A percentile compares a stretch with the other conserved stretches of the same genome.
Evolutionary conservation across 2,329 filamentous ascomycete species (phyloP).

Genomic region (Fusarium xylarioides): DNA sequence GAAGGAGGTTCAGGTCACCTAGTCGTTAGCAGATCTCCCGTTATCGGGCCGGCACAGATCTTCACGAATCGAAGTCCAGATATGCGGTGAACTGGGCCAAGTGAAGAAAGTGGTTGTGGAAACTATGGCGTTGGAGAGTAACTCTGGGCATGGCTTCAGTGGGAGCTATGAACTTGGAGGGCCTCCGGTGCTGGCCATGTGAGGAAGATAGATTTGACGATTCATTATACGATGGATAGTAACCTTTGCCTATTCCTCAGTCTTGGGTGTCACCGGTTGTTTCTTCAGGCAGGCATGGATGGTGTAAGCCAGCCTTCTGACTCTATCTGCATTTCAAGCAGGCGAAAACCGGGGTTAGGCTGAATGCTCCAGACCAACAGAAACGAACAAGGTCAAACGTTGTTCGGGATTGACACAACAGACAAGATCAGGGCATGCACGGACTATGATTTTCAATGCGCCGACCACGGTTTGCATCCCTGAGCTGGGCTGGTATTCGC

Average conservation of each 20-base stretch:
- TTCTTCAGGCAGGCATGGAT: not conserved
- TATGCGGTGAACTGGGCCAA: constrained; percentile 40
- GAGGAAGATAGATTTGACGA: constrained; percentile 1
- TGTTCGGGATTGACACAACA: constrained; percentile 15
- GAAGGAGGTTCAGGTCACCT: constrained; percentile 15
- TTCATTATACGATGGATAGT: not conserved
- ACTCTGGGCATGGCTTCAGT: not conserved
- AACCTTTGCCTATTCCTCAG: not conserved
- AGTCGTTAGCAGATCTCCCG: constrained; percentile 37
- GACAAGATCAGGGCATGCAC: constrained; percentile 31
- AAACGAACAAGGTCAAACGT: constrained; percentile 4
- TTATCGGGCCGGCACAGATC: constrained; percentile 37
- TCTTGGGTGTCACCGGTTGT: constrained; percentile 3
- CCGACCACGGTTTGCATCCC: constrained; percentile 11
- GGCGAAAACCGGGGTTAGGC: not conserved
- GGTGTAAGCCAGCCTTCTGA: not conserved
- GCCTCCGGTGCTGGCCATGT: constrained; percentile 8
- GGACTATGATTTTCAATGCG: constrained; percentile 35
- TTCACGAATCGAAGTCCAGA: constrained; percentile 10
- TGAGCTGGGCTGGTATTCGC: not conserved
- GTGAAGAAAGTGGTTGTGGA: not conserved
- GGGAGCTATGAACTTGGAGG: not conserved
- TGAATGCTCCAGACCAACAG: constrained; percentile 10
- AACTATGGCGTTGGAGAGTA: not conserved
- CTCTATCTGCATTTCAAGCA: not conserved